Base-by-base conservation (phyloP, 345 rosid genomes). In the Camelina laxa region DNA sequence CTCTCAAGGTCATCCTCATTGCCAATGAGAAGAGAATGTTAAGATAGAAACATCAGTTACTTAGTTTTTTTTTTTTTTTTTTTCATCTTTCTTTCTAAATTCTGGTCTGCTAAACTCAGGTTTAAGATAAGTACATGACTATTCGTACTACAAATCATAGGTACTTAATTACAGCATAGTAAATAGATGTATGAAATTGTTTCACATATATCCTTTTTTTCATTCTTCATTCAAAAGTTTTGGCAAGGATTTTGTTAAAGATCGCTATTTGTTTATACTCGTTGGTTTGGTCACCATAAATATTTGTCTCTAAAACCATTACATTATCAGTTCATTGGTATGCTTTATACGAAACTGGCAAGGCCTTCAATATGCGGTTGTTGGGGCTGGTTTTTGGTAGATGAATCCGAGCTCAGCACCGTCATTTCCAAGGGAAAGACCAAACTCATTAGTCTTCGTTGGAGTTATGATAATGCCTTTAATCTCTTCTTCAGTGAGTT, bases 21-120 rank as follows among this genome's bases (percentile, higher is more conserved):
- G 84, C 97, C 97, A 21, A 54, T 57, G 44, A 82, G 83, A 76
- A 87, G 86, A 80, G 76, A 84, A 58, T 72, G 75, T 27, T 27
- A 27, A 27, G 30, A 27, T 38, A 53, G 50, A 53, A 22, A 66
- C 36, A 67, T 36, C 50, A 35, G 14, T 20, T 68, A 4, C 41
- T 38, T 19, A 12, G n/a, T 11, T 61, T 27, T 36, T 5, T 35
- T 47, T 57, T 15, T 57, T 69, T 67, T 58, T 67, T 67, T 67
- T n/a, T n/a, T n/a, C n/a, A n/a, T n/a, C n/a, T n/a, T n/a, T n/a
- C n/a, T n/a, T n/a, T n/a, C n/a, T n/a, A n/a, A n/a, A n/a, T n/a
- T n/a, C n/a, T n/a, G n/a, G n/a, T n/a, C n/a, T n/a, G n/a, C 48
- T 20, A 35, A 50, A 51, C 36, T 51, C 60, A 67, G 41, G 7